These are phyloP conservation scores for Beauveria rudraprayagi DNA, from an alignment of 2,329 filamentous ascomycete species.

Conservation along the genomic window DNA sequence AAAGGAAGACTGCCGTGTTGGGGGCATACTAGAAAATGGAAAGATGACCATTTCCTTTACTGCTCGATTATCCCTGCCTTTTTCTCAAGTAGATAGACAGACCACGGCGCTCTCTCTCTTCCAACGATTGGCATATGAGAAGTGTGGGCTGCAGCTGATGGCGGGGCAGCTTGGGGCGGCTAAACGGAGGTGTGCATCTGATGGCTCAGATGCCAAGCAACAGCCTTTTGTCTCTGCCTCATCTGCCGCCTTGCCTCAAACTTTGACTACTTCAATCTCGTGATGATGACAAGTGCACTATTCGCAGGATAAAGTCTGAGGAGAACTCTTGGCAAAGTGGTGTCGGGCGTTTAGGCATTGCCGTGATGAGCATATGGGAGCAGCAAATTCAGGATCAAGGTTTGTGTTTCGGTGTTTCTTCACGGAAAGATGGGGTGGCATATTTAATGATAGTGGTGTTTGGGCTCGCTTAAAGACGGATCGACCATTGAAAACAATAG, in stretches of 20 bases:
- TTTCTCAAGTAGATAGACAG: too few species aligned
- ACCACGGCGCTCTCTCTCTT: background rate
- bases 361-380: background rate
- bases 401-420: background rate
- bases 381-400: background rate
- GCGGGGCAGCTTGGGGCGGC: background rate
- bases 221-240: too few species aligned
- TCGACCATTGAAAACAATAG: background rate
- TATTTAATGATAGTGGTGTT: background rate
- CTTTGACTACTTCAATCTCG: background rate
- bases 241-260: too few species aligned
- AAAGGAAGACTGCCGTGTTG: too few species aligned
- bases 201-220: background rate
- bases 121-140: background rate
- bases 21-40: too few species aligned
- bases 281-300: background rate
- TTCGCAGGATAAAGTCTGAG: background rate
- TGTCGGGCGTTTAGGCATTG: background rate
- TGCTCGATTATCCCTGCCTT: background rate
- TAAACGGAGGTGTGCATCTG: background rate
- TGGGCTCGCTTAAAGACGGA: background rate
- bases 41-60: too few species aligned
- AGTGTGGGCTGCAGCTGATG: background rate
- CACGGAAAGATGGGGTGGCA: background rate
- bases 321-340: background rate